Evolutionary conservation across 192 early-diverging fungal genomes (phyloP).

Genomic region (Rhizoclosmatium globosum): DNA sequence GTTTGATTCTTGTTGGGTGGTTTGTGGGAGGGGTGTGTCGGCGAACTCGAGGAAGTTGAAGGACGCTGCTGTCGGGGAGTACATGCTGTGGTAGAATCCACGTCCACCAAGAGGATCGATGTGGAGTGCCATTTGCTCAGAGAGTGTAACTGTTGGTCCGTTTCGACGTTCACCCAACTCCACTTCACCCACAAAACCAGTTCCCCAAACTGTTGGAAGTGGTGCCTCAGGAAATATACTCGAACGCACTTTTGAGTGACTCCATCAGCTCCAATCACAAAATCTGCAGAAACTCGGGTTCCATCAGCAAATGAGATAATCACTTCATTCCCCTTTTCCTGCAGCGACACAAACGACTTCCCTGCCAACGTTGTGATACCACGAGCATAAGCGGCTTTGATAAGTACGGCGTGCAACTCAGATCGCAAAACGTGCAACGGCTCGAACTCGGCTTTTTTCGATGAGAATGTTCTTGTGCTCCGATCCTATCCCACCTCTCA

Average conservation of each 20-base stretch:
- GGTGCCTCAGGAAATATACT: constrained; percentile 46
- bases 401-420: neutral
- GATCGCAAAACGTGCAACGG: neutral
- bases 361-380: neutral
- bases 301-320: constrained; percentile 26
- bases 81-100: neutral
- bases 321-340: neutral
- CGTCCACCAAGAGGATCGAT: neutral
- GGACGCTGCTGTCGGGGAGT: neutral
- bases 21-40: neutral
- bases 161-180: neutral
- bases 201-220: constrained; percentile 1
- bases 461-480: too few relatives aligned
- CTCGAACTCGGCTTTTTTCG: neutral
- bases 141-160: too few relatives aligned
- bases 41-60: neutral
- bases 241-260: constrained; percentile 8
- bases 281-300: neutral
- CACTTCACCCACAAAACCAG: neutral
- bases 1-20: neutral
- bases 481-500: neutral
- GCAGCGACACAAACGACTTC: neutral
- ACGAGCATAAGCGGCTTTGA: neutral
- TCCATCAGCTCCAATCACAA: neutral
- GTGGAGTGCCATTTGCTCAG: neutral